A percentile compares a stretch with the other conserved stretches of the same genome.
These are phyloP conservation scores for Tulasnella sp. DNA, from an alignment of 768 basidiomycete species.

Conservation along the genomic window DNA sequence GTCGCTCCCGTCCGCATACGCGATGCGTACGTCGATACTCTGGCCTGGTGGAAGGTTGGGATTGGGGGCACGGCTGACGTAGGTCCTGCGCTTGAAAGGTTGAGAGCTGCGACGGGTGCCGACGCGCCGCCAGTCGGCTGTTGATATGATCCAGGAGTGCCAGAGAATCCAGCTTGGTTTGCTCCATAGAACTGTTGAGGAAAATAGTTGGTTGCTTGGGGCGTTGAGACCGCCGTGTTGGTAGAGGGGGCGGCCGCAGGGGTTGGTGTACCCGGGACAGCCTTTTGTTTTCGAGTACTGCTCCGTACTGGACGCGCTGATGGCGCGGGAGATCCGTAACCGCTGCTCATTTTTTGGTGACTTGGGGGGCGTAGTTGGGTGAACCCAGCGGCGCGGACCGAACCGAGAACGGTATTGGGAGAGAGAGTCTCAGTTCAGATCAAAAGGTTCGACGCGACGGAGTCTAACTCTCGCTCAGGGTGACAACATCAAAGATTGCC, in stretches of 20 bases:
- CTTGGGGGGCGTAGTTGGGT: neutral
- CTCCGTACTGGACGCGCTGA: constrained; percentile 2
- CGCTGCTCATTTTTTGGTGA: neutral
- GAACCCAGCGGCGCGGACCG: neutral
- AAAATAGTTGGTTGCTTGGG: neutral
- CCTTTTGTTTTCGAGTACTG: neutral
- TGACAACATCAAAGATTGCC: neutral
- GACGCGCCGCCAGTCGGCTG: neutral
- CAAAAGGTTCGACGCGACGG: neutral
- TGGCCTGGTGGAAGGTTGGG: constrained; percentile 67
- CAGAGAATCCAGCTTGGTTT: neutral
- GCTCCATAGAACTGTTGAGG: neutral
- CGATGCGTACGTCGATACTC: constrained; percentile 81
- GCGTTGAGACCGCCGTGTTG: neutral
- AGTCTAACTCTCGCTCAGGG: neutral
- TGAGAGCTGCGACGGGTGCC: neutral
- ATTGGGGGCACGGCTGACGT: constrained; percentile 41
- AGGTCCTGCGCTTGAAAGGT: neutral
- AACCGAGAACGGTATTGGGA: neutral
- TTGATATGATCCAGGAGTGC: neutral
- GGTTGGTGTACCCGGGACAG: neutral
- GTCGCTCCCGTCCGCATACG: constrained; percentile 89
- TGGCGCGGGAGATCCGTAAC: neutral
- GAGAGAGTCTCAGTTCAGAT: neutral
- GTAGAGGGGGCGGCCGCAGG: neutral